A percentile compares a stretch with the other conserved stretches of the same genome.
phyloP scores from a whole-genome alignment of 257 asterid genomes.

The Solanum okadae region DNA sequence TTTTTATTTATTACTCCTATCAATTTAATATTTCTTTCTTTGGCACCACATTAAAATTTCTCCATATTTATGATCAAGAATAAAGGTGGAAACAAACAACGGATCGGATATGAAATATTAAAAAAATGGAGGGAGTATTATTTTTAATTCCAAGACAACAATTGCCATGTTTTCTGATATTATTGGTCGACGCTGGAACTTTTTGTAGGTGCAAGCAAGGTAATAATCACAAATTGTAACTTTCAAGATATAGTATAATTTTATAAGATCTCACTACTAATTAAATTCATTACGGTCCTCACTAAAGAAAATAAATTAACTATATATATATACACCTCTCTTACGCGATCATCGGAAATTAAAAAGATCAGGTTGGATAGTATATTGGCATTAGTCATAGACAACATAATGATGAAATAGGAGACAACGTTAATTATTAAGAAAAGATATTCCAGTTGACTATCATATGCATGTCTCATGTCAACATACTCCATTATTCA shows the following conservation, averaged over 20 bases:
- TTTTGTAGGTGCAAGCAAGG: neutral
- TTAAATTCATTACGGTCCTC: neutral
- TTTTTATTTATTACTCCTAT: too few species aligned
- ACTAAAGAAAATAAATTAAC: neutral
- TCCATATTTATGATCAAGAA: too few species aligned
- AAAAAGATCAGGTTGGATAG: neutral
- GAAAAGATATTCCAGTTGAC: constrained; percentile 6
- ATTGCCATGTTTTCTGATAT: neutral
- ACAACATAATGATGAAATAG: neutral
- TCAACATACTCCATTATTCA: neutral
- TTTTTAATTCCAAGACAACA: neutral
- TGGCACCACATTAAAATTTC: too few species aligned
- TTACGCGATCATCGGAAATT: neutral
- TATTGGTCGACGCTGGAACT: neutral
- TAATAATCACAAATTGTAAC: neutral
- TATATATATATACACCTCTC: neutral
- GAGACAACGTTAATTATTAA: constrained; percentile 1
- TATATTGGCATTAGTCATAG: neutral
- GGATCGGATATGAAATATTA: too few species aligned
- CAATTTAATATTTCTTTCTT: too few species aligned
- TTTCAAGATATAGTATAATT: neutral
- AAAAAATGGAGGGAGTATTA: neutral
- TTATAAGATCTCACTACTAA: neutral
- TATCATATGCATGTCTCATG: neutral
- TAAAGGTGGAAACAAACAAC: too few species aligned